phyloP scores from a whole-genome alignment of 306 rosid genomes.

The Medicago arabica region DNA sequence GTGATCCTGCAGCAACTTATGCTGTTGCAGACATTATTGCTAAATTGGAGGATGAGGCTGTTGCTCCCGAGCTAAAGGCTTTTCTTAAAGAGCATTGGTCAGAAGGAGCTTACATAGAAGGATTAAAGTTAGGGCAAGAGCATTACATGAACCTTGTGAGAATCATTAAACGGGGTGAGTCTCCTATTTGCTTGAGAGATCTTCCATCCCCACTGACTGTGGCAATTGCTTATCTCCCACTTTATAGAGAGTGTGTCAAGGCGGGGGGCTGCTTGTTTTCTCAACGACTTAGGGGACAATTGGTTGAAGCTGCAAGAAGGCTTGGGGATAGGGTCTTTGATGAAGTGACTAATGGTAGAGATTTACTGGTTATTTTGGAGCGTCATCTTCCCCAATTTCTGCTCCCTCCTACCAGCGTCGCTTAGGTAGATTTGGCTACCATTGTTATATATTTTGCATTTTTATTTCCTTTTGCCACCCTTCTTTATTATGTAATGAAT shows the following conservation, averaged over 20 bases:
- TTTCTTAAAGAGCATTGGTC: slow-evolving; percentile 87
- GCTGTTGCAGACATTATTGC: slow-evolving; percentile 85
- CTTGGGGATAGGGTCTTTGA: slow-evolving; percentile 65
- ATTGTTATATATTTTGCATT: slow-evolving; percentile 10
- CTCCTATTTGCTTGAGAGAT: slow-evolving; percentile 81
- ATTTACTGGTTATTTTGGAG: slow-evolving; percentile 76
- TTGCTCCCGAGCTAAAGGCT: slow-evolving; percentile 72
- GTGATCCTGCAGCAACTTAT: slow-evolving; percentile 82
- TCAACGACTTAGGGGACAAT: slow-evolving; percentile 80
- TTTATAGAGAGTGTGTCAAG: slow-evolving; percentile 78
- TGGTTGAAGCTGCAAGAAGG: slow-evolving; percentile 79
- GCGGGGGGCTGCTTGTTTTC: slow-evolving; percentile 75
- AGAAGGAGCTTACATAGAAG: slow-evolving; percentile 68
- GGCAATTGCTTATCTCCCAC: slow-evolving; percentile 81
- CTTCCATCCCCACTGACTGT: slow-evolving; percentile 72
- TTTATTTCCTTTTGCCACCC: slow-evolving; percentile 28
- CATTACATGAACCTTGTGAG: slow-evolving; percentile 71
- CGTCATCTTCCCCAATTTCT: slow-evolving; percentile 82
- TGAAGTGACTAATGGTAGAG: slow-evolving; percentile 63
- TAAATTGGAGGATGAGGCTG: slow-evolving; percentile 67
- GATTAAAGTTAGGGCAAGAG: slow-evolving; percentile 68
- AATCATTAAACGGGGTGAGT: slow-evolving; percentile 75
- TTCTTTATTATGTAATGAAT: slow-evolving; percentile 33
- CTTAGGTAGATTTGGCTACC: slow-evolving; percentile 46
- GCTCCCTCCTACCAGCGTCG: slow-evolving; percentile 44